These are phyloP conservation scores for Nigrospora oryzae DNA, from an alignment of 2,329 filamentous ascomycete genomes.

Conservation along the genomic window DNA sequence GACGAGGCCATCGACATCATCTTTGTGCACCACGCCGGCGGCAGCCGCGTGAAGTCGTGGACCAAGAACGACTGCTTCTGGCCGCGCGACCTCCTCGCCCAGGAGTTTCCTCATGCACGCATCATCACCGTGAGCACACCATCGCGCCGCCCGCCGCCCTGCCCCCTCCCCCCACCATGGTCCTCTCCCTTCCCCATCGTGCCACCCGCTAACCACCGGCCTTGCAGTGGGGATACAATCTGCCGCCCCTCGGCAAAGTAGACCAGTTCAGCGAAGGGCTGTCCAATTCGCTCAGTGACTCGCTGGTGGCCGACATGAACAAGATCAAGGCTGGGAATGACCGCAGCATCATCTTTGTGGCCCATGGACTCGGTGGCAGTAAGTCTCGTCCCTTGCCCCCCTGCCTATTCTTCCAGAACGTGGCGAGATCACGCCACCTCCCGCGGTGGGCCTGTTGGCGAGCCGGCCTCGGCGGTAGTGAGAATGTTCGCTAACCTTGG, in stretches of 20 bases:
- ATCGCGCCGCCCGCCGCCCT: background rate
- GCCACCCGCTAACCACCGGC: background rate
- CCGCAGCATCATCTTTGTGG: constrained; percentile 3
- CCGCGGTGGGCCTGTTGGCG: too few species aligned
- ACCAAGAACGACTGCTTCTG: background rate
- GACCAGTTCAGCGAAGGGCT: background rate
- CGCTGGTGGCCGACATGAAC: background rate
- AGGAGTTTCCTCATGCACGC: constrained; percentile 1
- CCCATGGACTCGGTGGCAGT: constrained; percentile 3
- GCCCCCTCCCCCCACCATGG: background rate
- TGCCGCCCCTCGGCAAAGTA: background rate
- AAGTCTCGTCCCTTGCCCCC: background rate
- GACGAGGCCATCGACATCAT: constrained; percentile 1
- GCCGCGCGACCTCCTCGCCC: constrained; percentile 2
- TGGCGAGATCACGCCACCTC: too few species aligned
- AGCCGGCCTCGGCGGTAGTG: too few species aligned
- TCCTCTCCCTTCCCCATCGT: background rate
- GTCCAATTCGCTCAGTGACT: background rate
- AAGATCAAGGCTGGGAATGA: background rate
- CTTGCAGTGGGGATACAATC: background rate
- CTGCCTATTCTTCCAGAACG: too few species aligned
- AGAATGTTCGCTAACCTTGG: too few species aligned
- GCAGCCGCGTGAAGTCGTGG: background rate
- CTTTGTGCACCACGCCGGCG: constrained; percentile 3
- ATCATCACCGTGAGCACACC: background rate